A percentile compares a stretch with the other conserved stretches of the same genome.
phyloP scores from a whole-genome alignment of 2,329 filamentous ascomycete species.

The Fusarium foetens region DNA sequence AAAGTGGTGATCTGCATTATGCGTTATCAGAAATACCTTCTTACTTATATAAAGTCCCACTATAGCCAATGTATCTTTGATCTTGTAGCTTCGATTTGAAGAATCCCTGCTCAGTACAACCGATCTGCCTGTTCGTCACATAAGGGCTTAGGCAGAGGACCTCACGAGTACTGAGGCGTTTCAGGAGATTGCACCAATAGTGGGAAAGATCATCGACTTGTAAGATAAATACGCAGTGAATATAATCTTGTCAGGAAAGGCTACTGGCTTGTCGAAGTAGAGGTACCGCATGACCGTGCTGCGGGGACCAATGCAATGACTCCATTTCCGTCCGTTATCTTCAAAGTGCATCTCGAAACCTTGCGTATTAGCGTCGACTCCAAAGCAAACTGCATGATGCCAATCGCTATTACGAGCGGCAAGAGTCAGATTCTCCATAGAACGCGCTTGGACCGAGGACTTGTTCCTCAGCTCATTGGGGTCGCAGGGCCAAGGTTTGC shows the following conservation, averaged over 20 bases:
- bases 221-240: too few species aligned
- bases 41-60: too few species aligned
- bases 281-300: background rate
- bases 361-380: background rate
- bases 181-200: too few species aligned
- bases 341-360: background rate
- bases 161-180: too few species aligned
- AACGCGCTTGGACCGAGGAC: background rate
- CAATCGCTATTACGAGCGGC: background rate
- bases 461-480: background rate
- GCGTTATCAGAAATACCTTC: too few species aligned
- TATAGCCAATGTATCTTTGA: too few species aligned
- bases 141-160: too few species aligned
- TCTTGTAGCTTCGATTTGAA: too few species aligned
- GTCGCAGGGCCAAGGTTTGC: background rate
- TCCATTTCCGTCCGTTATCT: background rate
- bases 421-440: background rate
- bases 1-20: too few species aligned
- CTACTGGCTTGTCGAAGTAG: background rate
- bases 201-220: too few species aligned
- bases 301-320: background rate
- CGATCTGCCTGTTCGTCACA: too few species aligned
- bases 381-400: rapidly evolving
- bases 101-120: too few species aligned
- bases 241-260: background rate